These are phyloP conservation scores for Cyberlindnera subsufficiens DNA, from an alignment of 805 yeast genomes.

Conservation along the genomic window DNA sequence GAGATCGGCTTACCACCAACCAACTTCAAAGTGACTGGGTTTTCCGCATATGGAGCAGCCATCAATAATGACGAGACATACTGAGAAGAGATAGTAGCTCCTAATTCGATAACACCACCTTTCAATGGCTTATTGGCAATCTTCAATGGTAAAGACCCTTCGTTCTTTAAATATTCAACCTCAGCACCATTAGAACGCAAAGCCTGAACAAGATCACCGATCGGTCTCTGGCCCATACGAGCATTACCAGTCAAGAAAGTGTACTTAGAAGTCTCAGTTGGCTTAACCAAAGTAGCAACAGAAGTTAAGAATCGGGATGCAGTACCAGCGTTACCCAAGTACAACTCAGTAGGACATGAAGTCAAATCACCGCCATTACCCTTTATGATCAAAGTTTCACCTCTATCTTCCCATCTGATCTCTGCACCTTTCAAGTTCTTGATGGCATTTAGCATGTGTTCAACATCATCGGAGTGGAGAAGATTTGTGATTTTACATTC, in stretches of 20 bases:
- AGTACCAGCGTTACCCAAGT: constrained; percentile 96
- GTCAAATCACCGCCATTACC: constrained; percentile 78
- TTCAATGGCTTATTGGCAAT: constrained; percentile 67
- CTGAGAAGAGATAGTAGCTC: constrained; percentile 95
- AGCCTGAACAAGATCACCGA: constrained; percentile 94
- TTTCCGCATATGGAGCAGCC: constrained; percentile 95
- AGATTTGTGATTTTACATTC: constrained; percentile 77
- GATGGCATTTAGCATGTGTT: constrained; percentile 89
- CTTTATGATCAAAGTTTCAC: constrained; percentile 78
- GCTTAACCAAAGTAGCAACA: constrained; percentile 77
- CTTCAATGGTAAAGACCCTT: constrained; percentile 82
- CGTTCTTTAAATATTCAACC: constrained; percentile 62
- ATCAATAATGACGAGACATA: constrained; percentile 92
- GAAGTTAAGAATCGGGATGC: constrained; percentile 93
- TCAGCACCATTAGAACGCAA: constrained; percentile 72
- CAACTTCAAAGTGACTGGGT: constrained; percentile 80
- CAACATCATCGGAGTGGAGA: constrained; percentile 94
- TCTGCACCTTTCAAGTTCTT: constrained; percentile 73
- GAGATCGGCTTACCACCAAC: constrained; percentile 98
- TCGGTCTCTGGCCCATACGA: constrained; percentile 96
- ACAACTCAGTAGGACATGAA: constrained; percentile 63
- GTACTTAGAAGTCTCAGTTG: constrained; percentile 33
- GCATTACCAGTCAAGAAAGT: constrained; percentile 86
- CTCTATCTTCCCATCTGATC: constrained; percentile 79
- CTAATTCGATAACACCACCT: constrained; percentile 91